Percentiles rank a stretch among this genome's conserved stretches.
These are phyloP conservation scores for Paspalum vaginatum DNA, from an alignment of 176 grass and related monocot genomes.

Conservation along the genomic window DNA sequence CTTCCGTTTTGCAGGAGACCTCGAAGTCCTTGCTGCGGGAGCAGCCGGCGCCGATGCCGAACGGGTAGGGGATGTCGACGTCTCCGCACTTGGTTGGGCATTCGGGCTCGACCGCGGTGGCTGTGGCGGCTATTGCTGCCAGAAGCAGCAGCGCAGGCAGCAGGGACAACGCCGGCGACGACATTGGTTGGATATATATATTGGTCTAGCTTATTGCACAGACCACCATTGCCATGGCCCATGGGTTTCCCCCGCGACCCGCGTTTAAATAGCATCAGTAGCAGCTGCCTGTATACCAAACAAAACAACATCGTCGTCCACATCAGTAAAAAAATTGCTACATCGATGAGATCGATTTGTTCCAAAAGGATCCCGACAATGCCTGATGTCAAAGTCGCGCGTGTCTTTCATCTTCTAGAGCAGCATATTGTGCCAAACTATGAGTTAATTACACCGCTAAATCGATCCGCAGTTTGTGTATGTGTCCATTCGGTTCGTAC, in stretches of 20 bases:
- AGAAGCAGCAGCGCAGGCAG: neutral
- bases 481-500: no score
- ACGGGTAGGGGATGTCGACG: slow-evolving; percentile 30
- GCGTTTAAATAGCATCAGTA: neutral
- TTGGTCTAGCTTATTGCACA: neutral
- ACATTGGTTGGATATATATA: neutral
- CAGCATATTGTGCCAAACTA: no score
- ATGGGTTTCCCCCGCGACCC: neutral
- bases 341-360: no score
- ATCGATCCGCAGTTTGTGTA: no score
- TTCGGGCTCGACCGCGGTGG: no score
- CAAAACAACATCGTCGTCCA: no score
- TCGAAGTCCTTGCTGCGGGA: neutral
- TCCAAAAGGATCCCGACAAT: no score
- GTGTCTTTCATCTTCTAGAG: no score
- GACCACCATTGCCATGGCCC: neutral
- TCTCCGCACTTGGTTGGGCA: slow-evolving; percentile 5
- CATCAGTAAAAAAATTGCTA: no score
- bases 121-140: neutral
- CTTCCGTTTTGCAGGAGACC: neutral
- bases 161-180: neutral
- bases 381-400: no score
- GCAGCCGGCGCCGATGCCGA: slow-evolving; percentile 13
- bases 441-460: no score
- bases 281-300: no score